These are phyloP conservation scores for Drechslerella dactyloides DNA, from an alignment of 2,329 filamentous ascomycete species.

Conservation along the genomic window DNA sequence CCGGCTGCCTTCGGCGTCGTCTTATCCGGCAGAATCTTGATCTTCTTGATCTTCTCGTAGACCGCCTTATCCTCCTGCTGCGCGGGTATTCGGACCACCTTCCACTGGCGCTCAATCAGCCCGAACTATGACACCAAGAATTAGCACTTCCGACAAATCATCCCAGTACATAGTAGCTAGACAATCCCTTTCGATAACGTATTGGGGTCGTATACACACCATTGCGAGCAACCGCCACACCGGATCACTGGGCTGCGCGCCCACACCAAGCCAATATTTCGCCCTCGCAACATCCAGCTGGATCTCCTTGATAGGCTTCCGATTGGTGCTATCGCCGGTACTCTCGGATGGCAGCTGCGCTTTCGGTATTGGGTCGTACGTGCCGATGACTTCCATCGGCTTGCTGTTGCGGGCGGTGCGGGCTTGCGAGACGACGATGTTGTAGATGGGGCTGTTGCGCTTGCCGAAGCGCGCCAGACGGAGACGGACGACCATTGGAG, in stretches of 20 bases:
- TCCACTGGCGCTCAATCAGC: slow-evolving; percentile 54
- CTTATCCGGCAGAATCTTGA: slow-evolving; percentile 40
- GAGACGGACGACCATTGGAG: slow-evolving; percentile 85
- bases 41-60: slow-evolving; percentile 44
- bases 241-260: slow-evolving; percentile 89
- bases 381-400: slow-evolving; percentile 89
- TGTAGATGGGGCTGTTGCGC: slow-evolving; percentile 89
- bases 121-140: too few relatives aligned
- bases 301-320: slow-evolving; percentile 85
- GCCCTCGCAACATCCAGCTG: slow-evolving; percentile 80
- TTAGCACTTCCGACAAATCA: too few relatives aligned
- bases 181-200: background rate
- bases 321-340: slow-evolving; percentile 62
- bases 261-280: slow-evolving; percentile 95
- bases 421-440: slow-evolving; percentile 93
- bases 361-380: slow-evolving; percentile 73
- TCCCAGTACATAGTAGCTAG: too few relatives aligned
- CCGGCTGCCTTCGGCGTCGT: background rate
- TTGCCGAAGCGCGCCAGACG: slow-evolving; percentile 92
- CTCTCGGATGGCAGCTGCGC: slow-evolving; percentile 60
- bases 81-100: slow-evolving; percentile 49
- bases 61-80: slow-evolving; percentile 44
- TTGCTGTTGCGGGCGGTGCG: slow-evolving; percentile 87
- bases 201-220: slow-evolving; percentile 62
- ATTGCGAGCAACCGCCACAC: slow-evolving; percentile 85